phyloP scores from a whole-genome alignment of 345 rosid species.

The Moricandia moricandioides region DNA sequence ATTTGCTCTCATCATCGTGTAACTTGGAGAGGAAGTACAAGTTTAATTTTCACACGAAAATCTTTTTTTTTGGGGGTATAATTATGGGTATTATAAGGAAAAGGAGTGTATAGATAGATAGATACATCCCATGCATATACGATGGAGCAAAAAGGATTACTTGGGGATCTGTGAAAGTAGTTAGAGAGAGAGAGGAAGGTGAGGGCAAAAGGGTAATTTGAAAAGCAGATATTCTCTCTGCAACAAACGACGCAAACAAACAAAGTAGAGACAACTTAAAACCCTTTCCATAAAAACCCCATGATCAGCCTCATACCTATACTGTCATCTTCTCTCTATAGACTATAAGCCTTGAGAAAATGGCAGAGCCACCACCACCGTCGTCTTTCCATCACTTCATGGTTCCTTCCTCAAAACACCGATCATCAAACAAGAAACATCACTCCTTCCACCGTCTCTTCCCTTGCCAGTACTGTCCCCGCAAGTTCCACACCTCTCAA shows the following conservation, averaged over 20 bases:
- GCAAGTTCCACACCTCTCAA: conserved; percentile 89
- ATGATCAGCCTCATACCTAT: not conserved
- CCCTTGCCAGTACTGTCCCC: conserved; percentile 77
- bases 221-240: conserved; percentile 32
- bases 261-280: conserved; percentile 29
- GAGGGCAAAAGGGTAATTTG: conserved; percentile 1
- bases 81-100: too few species aligned
- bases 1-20: not conserved
- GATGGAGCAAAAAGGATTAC: conserved; percentile 23
- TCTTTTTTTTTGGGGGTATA: too few species aligned
- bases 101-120: too few species aligned
- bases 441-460: conserved; percentile 51
- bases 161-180: conserved; percentile 38
- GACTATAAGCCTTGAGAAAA: not conserved
- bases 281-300: conserved; percentile 29
- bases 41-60: not conserved
- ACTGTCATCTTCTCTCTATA: not conserved
- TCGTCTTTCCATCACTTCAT: conserved; percentile 25
- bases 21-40: not conserved
- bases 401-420: conserved; percentile 5
- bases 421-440: conserved; percentile 19
- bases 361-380: conserved; percentile 32
- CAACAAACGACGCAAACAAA: conserved; percentile 42
- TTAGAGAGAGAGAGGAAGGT: not conserved
- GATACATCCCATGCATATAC: conserved; percentile 8